phyloP scores from a whole-genome alignment of 2,329 filamentous ascomycete species.

The Atkinsonella texensis region DNA sequence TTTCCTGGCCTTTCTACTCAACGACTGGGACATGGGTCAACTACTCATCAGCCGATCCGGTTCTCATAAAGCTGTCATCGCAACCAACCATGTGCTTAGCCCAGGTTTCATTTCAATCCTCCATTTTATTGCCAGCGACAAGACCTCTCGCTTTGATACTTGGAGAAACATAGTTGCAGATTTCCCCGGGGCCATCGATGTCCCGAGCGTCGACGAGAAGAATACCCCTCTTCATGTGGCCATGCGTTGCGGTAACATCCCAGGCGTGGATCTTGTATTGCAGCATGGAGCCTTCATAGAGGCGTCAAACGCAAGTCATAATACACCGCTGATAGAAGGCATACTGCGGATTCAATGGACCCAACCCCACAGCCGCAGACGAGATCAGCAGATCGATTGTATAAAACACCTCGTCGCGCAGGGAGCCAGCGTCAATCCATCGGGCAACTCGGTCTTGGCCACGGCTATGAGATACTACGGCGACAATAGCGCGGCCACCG shows the following conservation, averaged over 20 bases:
- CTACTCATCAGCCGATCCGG: background rate
- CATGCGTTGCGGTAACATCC: background rate
- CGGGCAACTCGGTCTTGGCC: background rate
- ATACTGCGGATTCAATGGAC: background rate
- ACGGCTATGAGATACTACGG: background rate
- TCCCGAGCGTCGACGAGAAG: background rate
- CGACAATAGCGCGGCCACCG: background rate
- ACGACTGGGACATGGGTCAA: background rate
- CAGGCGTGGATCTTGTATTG: background rate
- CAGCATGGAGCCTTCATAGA: background rate
- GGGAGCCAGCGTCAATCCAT: constrained; percentile 1
- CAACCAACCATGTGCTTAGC: no score
- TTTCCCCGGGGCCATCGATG: background rate
- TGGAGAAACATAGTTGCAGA: background rate
- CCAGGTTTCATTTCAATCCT: background rate
- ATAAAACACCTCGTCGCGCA: background rate
- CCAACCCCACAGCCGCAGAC: no score
- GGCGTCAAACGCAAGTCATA: background rate
- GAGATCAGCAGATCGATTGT: background rate
- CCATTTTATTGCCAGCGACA: background rate
- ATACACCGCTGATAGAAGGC: background rate
- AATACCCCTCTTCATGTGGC: constrained; percentile 1
- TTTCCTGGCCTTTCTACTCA: background rate
- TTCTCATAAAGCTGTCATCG: background rate
- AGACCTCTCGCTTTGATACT: background rate